phyloP scores from a whole-genome alignment of 1,139 yeast species.

The Protomyces macrosporus region DNA sequence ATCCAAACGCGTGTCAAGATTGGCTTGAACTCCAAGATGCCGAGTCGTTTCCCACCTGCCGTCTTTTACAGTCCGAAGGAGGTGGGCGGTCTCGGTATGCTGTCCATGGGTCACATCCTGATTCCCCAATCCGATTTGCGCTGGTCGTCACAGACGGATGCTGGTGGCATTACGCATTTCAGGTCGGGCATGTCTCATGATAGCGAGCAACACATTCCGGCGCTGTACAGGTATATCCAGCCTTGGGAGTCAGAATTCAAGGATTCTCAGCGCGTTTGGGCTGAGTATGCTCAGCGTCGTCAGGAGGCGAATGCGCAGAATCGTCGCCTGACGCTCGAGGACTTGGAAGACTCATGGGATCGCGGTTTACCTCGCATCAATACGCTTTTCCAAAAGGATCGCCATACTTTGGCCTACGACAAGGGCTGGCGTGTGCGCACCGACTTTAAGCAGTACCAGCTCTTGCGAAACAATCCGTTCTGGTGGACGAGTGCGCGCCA shows the following conservation, averaged over 20 bases:
- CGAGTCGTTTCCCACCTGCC: conserved; percentile 96
- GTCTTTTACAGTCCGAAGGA: conserved; percentile 97
- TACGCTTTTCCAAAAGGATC: conserved; percentile 88
- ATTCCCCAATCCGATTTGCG: conserved; percentile 89
- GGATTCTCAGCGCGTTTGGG: conserved; percentile 97
- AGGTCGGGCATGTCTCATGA: conserved; percentile 86
- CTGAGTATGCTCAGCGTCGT: conserved; percentile 86
- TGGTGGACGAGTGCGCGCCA: conserved; percentile 96
- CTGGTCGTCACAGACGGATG: conserved; percentile 90
- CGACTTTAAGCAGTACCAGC: conserved; percentile 67
- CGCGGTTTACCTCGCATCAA: conserved; percentile 94
- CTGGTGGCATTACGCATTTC: conserved; percentile 94
- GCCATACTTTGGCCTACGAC: conserved; percentile 91
- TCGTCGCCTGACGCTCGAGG: conserved; percentile 84
- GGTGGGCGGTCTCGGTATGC: conserved; percentile 94
- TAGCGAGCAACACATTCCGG: conserved; percentile 74
- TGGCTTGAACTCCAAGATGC: conserved; percentile 97
- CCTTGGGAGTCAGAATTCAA: conserved; percentile 95
- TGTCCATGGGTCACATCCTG: conserved; percentile 90
- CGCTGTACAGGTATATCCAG: conserved; percentile 83
- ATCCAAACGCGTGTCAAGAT: conserved; percentile 91
- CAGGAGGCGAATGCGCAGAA: conserved; percentile 83
- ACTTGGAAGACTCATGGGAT: conserved; percentile 91
- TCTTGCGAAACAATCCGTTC: conserved; percentile 74
- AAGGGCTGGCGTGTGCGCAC: conserved; percentile 85